These are phyloP conservation scores for Hypoxylon cercidicola DNA, from an alignment of 495 filamentous ascomycete species.

Conservation along the genomic window DNA sequence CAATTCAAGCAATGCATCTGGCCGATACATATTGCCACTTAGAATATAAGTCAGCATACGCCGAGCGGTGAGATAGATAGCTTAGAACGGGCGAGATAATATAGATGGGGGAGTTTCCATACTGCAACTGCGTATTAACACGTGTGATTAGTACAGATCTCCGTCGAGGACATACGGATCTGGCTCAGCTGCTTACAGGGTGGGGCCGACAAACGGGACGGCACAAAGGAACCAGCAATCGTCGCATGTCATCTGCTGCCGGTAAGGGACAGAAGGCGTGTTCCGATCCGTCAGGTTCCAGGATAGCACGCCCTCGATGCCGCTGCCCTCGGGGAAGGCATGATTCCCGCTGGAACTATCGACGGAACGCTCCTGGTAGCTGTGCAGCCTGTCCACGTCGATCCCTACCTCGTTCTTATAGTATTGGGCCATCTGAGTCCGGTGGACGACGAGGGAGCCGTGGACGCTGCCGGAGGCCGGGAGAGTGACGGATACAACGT, in stretches of 20 bases:
- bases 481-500: conserved; percentile 43
- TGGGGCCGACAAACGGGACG: no score
- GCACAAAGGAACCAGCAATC: neutral
- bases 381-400: conserved; percentile 16
- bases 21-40: no score
- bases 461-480: conserved; percentile 38
- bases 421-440: conserved; percentile 5
- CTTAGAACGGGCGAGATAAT: no score
- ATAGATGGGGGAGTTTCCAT: no score
- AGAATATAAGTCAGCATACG: no score
- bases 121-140: no score
- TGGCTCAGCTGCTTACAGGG: no score
- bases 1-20: no score
- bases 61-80: no score
- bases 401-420: conserved; percentile 12
- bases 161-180: no score
- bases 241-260: neutral
- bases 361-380: conserved; percentile 15
- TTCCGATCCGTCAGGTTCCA: conserved; percentile 4
- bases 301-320: conserved; percentile 15
- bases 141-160: no score
- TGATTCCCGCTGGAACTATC: neutral
- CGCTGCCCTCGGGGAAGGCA: conserved; percentile 20
- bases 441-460: conserved; percentile 5
- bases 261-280: neutral